These are phyloP conservation scores for Thamnidium elegans DNA, from an alignment of 192 early-diverging fungal genomes.

Conservation along the genomic window DNA sequence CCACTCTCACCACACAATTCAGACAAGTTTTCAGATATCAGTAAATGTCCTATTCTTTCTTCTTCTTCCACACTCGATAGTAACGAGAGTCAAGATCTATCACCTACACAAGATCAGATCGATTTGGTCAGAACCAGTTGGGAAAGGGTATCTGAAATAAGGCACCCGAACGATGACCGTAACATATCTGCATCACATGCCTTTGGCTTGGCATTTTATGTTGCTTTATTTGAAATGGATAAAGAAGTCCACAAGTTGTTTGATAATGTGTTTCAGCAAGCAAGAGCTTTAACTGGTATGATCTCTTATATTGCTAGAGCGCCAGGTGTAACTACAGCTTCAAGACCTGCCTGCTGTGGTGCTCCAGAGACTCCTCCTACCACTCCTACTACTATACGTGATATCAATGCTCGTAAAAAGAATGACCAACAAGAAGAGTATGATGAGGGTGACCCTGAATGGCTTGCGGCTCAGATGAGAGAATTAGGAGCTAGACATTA, in stretches of 20 bases:
- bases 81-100: not conserved
- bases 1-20: not conserved
- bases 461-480: slow-evolving; percentile 15
- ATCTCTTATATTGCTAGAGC: slow-evolving; percentile 24
- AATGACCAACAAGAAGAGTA: not conserved
- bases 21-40: not conserved
- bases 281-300: slow-evolving; percentile 30
- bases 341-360: not conserved
- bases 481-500: slow-evolving; percentile 29
- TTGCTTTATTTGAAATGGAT: slow-evolving; percentile 24
- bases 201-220: slow-evolving; percentile 24
- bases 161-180: not conserved
- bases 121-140: slow-evolving; percentile 20
- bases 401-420: slow-evolving; percentile 12
- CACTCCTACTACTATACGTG: not conserved
- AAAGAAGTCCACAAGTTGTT: slow-evolving; percentile 19
- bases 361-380: not conserved
- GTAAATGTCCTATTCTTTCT: not conserved
- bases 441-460: slow-evolving; percentile 8
- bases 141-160: slow-evolving; percentile 23
- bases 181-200: slow-evolving; percentile 24
- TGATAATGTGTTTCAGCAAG: slow-evolving; percentile 25
- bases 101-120: slow-evolving; percentile 24
- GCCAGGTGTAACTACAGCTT: not conserved
- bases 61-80: not conserved